A percentile compares a stretch with the other conserved stretches of the same genome.
Conservation (phyloP, 306 rosid species). For the Glycyrrhiza uralensis region DNA sequence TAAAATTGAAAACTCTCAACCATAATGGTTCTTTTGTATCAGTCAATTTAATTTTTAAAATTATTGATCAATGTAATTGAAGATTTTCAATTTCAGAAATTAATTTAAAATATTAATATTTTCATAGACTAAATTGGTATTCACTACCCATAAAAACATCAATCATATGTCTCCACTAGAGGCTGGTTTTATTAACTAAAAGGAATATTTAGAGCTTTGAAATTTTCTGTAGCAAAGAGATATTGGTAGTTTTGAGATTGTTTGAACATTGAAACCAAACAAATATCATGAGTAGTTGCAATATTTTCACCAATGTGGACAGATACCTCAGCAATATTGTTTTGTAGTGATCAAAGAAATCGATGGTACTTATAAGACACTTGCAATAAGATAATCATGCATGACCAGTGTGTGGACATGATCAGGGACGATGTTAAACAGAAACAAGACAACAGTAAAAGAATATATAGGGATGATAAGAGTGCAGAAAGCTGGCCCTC, state of each 20-base stretch:
- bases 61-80: too few species aligned
- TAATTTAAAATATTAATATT: too few species aligned
- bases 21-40: too few species aligned
- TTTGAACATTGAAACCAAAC: neutral
- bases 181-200: slow-evolving; percentile 5
- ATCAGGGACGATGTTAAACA: neutral
- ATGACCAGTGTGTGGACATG: slow-evolving; percentile 13
- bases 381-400: slow-evolving; percentile 12
- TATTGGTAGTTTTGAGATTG: neutral
- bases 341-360: neutral
- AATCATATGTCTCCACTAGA: slow-evolving; percentile 12
- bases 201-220: slow-evolving; percentile 15
- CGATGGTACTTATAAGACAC: neutral
- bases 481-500: slow-evolving; percentile 29
- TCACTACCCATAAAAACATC: slow-evolving; percentile 22
- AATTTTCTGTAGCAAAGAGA: neutral
- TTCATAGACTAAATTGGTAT: too few species aligned
- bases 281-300: neutral
- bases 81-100: too few species aligned
- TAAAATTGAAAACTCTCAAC: too few species aligned
- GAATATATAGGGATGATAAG: slow-evolving; percentile 27
- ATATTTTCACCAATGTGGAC: neutral
- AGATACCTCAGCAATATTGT: neutral
- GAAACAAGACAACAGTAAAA: slow-evolving; percentile 26
- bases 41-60: too few species aligned